A percentile compares a stretch with the other conserved stretches of the same genome.
Evolutionary conservation across 192 early-diverging fungal species (phyloP).

Genomic region (Backusella parvicylindrica): DNA sequence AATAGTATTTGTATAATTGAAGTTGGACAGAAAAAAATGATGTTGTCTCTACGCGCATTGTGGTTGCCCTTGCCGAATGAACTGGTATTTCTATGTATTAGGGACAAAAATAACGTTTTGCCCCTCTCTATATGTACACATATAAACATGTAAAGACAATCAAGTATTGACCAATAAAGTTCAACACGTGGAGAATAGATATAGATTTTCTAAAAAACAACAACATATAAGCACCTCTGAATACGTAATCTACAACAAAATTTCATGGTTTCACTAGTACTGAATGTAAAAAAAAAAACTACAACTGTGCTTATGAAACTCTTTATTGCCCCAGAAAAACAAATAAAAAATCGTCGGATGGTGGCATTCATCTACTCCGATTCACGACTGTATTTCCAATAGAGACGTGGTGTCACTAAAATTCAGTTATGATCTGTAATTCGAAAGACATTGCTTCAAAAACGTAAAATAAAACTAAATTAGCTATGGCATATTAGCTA

Average conservation of each 20-base stretch:
- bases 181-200: neutral
- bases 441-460: no score
- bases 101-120: neutral
- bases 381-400: no score
- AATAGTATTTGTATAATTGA: neutral
- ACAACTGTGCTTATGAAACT: no score
- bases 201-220: neutral
- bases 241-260: neutral
- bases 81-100: neutral
- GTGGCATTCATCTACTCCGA: no score
- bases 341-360: no score
- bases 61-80: neutral
- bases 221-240: neutral
- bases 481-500: no score
- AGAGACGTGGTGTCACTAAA: no score
- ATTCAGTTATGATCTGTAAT: no score
- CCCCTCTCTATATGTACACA: neutral
- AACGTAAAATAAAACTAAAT: no score
- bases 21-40: neutral
- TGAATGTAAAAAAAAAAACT: no score
- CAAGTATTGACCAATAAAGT: conserved; percentile 1
- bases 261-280: neutral
- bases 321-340: no score
- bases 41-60: neutral
- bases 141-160: neutral